Base-by-base conservation (phyloP, 768 basidiomycete species). In the Phylloporus rhodoxanthus region DNA sequence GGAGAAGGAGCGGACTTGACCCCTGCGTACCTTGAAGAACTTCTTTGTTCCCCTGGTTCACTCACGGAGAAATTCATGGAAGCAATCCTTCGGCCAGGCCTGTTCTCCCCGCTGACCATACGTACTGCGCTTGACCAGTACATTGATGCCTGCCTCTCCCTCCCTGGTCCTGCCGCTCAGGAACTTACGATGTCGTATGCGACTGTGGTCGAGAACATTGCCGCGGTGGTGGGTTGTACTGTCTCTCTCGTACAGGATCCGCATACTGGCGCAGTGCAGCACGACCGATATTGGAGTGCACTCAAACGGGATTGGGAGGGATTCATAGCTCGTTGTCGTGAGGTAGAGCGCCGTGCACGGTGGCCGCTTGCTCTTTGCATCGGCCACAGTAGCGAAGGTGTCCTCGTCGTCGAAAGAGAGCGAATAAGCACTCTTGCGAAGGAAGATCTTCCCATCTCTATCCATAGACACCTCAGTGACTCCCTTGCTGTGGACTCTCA, bases 231-330 rank as follows among this genome's bases (percentile, higher is more conserved):
- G 23, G 95, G 92, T 1, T 89, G 87, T 59, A 86, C 87, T 0
- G 85, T 97, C 43, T 75, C 75, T 47, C 73, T 94, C 30, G 77
- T 80, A 54, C 76, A 76, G 36, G 85, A 89, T 60, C 75, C 84
- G 0, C 81, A 85, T 52, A 92, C 89, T 3, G 92, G 92, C 14
- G 85, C 84, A 32, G 75, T 81, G 40, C 82, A 86, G 55, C 76
- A 91, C 61, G 80, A 81, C 39, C 84, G 82, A 38, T 92, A 91
- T 62, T 86, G 89, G 82, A 85, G 80, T 57, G 82, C 85, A 0
- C 68, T 96, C 58, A 93, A 90, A 65, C 73, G 88, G 40, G 93
- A 97, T 58, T 98, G 95, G 94, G 88, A 97, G 61, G 92, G 94
- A 3, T 94, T 97, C 60, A 82, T 94, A 53, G 87, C 93, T 8